Conservation (phyloP, 768 basidiomycete genomes). For the Trametes maxima region DNA sequence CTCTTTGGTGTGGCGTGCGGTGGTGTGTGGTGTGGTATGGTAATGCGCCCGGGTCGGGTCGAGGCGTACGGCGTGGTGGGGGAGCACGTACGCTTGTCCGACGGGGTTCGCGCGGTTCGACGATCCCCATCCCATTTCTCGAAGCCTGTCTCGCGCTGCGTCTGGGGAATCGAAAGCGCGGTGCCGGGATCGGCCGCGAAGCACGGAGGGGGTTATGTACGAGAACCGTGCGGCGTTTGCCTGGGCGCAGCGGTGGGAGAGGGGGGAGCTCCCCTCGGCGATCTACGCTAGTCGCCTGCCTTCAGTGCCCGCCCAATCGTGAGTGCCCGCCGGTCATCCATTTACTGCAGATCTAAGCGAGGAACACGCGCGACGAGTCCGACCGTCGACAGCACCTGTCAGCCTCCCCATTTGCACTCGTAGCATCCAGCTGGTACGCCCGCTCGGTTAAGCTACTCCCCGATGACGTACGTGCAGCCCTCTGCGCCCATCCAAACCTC, state of each 20-base stretch:
- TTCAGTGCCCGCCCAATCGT: slow-evolving; percentile 1
- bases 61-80: neutral
- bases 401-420: too few species aligned
- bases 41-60: neutral
- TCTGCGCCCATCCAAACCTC: slow-evolving; percentile 36
- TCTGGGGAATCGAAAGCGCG: neutral
- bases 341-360: neutral
- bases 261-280: neutral
- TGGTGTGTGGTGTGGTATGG: neutral
- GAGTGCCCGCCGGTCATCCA: neutral
- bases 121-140: neutral
- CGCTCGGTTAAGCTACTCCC: slow-evolving; percentile 20
- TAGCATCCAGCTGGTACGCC: neutral
- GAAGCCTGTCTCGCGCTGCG: neutral
- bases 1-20: too few species aligned
- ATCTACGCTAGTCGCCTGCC: slow-evolving; percentile 7
- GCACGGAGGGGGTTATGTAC: neutral
- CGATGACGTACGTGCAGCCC: slow-evolving; percentile 36
- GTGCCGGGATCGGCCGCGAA: neutral
- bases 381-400: neutral
- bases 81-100: neutral
- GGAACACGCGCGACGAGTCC: neutral
- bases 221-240: too few species aligned
- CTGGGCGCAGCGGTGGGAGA: neutral
- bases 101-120: neutral